These are phyloP conservation scores for Diospyros lotus DNA, from an alignment of 148 eudicot species.

Conservation along the genomic window DNA sequence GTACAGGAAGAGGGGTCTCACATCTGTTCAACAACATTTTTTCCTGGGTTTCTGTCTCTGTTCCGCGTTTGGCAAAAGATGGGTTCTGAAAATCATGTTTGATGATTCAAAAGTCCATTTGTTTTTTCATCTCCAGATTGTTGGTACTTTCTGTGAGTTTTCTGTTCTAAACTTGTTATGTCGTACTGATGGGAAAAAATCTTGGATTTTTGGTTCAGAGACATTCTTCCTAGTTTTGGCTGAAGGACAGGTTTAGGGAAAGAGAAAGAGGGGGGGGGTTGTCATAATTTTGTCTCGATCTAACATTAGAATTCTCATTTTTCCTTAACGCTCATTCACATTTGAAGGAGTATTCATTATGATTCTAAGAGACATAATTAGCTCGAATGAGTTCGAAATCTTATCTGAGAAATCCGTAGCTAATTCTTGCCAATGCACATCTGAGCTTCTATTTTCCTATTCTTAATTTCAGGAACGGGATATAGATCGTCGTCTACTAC, in stretches of 20 bases:
- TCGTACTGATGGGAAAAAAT: background rate
- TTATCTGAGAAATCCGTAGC: background rate
- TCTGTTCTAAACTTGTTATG: background rate
- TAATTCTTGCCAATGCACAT: background rate
- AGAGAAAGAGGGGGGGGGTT: background rate
- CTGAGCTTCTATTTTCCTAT: background rate
- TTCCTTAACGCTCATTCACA: background rate
- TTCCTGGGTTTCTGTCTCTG: conserved; percentile 10
- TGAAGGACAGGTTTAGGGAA: background rate
- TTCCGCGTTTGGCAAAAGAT: background rate
- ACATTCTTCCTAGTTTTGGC: conserved; percentile 7
- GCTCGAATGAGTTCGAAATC: background rate
- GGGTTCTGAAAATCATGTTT: conserved; percentile 1
- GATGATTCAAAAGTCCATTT: background rate
- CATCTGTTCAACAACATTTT: background rate
- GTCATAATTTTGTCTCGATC: background rate
- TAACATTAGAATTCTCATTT: background rate
- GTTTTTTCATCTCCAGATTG: background rate
- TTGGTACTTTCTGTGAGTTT: conserved; percentile 3
- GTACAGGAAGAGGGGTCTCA: background rate
- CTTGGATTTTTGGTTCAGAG: background rate
- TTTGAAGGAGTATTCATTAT: background rate
- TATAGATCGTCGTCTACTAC: background rate
- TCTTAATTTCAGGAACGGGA: background rate
- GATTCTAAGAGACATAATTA: background rate